Evolutionary conservation across 495 filamentous ascomycete species (phyloP).

Genomic region (Penicillium bovifimosum): DNA sequence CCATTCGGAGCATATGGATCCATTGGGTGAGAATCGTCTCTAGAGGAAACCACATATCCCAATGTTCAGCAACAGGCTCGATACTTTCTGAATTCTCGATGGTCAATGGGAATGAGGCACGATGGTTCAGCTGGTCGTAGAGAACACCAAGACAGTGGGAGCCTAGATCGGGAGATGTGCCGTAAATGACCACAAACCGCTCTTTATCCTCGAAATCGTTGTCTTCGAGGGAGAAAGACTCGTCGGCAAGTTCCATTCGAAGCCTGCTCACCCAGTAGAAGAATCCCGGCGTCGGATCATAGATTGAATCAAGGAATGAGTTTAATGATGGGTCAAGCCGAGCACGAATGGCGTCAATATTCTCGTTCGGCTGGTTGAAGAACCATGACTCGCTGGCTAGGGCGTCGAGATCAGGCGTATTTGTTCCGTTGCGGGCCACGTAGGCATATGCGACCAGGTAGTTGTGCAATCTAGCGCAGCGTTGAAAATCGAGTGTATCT

Average conservation of each 20-base stretch:
- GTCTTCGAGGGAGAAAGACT: constrained; percentile 1
- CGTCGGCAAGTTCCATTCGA: constrained; percentile 7
- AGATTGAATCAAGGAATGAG: constrained; percentile 2
- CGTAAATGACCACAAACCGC: constrained; percentile 17
- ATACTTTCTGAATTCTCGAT: constrained; percentile 8
- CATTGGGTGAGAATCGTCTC: constrained; percentile 38
- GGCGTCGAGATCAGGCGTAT: not conserved
- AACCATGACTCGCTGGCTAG: not conserved
- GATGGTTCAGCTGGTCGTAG: constrained; percentile 16
- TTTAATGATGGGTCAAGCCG: not conserved
- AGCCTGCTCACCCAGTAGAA: constrained; percentile 22
- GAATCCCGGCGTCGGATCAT: constrained; percentile 13
- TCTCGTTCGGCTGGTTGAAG: not conserved
- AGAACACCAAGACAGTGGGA: constrained; percentile 14
- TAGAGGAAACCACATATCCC: constrained; percentile 31
- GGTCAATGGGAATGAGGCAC: constrained; percentile 11
- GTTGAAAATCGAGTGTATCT: not conserved
- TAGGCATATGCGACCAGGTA: not conserved
- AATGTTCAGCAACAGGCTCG: constrained; percentile 12
- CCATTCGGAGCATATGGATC: constrained; percentile 27
- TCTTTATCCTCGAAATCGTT: constrained; percentile 15
- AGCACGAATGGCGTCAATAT: not conserved
- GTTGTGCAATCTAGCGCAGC: not conserved
- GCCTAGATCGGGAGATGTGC: constrained; percentile 3
- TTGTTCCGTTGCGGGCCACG: not conserved